Conservation (phyloP, 768 basidiomycete genomes). For the Agaricus blazei region DNA sequence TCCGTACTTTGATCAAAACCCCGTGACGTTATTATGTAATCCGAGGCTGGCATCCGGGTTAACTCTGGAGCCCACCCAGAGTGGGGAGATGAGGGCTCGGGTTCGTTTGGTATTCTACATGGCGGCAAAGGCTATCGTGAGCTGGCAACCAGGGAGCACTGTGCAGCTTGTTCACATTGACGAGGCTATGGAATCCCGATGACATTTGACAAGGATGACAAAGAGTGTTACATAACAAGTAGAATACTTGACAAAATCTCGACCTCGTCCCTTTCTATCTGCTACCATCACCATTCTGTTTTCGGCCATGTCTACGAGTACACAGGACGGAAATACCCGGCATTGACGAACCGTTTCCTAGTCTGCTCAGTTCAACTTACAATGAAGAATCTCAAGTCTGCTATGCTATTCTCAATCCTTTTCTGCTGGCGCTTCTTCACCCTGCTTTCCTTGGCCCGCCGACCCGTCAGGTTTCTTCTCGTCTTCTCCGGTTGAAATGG, state of each 20-base stretch:
- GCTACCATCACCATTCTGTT: slow-evolving; percentile 8
- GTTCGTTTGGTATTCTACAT: neutral
- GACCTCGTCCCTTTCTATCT: slow-evolving; percentile 27
- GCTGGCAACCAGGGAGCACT: no score
- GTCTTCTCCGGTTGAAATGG: slow-evolving; percentile 16
- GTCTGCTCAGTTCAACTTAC: neutral
- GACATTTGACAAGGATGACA: slow-evolving; percentile 24
- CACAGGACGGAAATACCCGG: neutral
- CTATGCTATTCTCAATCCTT: slow-evolving; percentile 4
- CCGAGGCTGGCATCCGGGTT: no score
- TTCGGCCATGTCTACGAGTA: slow-evolving; percentile 5
- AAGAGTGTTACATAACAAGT: slow-evolving; percentile 35
- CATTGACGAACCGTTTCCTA: neutral
- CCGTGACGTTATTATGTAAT: no score
- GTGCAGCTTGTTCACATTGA: no score
- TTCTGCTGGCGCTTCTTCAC: slow-evolving; percentile 18
- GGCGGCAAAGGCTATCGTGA: neutral
- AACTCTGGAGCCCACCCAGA: no score
- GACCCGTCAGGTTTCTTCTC: slow-evolving; percentile 21
- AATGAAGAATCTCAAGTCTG: neutral
- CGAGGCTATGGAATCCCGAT: no score
- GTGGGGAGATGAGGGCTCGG: neutral
- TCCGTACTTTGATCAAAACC: no score
- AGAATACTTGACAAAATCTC: slow-evolving; percentile 11
- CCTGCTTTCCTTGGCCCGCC: slow-evolving; percentile 23